phyloP scores from a whole-genome alignment of 805 yeast genomes.

The Saccharomycopsis olivae region DNA sequence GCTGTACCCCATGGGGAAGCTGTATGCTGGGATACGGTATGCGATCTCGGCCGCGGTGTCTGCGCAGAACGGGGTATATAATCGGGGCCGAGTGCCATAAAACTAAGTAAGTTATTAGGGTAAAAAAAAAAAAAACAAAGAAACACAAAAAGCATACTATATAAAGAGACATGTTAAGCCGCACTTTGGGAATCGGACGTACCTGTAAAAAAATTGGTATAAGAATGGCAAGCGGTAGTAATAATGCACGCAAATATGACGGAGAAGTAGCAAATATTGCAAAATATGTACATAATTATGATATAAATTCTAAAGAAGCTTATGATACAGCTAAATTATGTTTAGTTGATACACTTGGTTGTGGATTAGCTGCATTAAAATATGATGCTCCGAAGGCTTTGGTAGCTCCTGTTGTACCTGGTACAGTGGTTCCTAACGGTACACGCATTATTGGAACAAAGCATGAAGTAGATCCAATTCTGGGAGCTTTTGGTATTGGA shows the following conservation, averaged over 20 bases:
- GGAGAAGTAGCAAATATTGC: conserved; percentile 39
- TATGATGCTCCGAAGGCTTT: conserved; percentile 37
- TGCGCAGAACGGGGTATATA: no score
- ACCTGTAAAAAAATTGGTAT: no score
- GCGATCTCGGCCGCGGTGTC: no score
- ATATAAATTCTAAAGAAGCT: conserved; percentile 37
- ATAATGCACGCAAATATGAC: conserved; percentile 45
- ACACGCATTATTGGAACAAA: conserved; percentile 44
- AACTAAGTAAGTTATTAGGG: no score
- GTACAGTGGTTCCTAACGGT: conserved; percentile 44
- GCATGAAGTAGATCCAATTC: conserved; percentile 41
- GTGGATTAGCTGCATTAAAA: conserved; percentile 49
- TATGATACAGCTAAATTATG: conserved; percentile 45
- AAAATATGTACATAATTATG: conserved; percentile 36
- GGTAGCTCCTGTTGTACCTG: conserved; percentile 49
- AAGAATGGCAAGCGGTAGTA: no score
- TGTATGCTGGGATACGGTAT: no score
- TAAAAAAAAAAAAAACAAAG: no score
- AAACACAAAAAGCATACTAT: no score
- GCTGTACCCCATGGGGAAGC: no score
- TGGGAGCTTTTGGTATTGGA: conserved; percentile 49
- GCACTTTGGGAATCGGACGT: no score
- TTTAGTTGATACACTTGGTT: conserved; percentile 46
- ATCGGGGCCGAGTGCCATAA: no score
- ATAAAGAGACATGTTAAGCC: no score